Conservation (phyloP, 2,329 filamentous ascomycete species). For the Emericellopsis atlantica region DNA sequence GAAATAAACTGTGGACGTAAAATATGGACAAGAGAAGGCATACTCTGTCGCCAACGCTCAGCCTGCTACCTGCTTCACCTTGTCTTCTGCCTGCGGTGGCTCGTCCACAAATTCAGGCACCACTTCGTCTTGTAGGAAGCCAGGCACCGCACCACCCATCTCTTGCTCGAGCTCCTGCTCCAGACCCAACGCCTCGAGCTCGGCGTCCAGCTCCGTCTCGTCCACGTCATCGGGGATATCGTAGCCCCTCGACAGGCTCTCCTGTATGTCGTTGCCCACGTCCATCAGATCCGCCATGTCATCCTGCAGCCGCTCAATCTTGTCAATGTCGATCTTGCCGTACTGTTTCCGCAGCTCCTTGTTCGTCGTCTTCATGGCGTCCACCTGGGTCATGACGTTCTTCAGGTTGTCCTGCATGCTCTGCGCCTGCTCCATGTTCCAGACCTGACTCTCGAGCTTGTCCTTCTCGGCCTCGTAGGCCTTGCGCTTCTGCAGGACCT, state of each 20-base stretch:
- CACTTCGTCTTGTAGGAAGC: conserved; percentile 82
- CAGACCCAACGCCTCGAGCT: conserved; percentile 85
- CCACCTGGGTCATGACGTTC: conserved; percentile 96
- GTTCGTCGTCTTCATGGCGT: conserved; percentile 94
- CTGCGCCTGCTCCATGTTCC: conserved; percentile 98
- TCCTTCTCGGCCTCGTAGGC: conserved; percentile 91
- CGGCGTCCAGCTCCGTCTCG: conserved; percentile 90
- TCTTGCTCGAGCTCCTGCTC: conserved; percentile 80
- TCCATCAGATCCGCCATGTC: conserved; percentile 99
- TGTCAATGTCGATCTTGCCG: conserved; percentile 92
- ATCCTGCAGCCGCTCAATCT: conserved; percentile 95
- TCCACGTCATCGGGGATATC: conserved; percentile 95
- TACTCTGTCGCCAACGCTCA: conserved; percentile 11
- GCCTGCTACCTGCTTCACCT: conserved; percentile 70
- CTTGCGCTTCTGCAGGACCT: conserved; percentile 85
- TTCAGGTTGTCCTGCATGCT: conserved; percentile 99
- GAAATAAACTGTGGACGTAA: too few species aligned
- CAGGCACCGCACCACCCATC: conserved; percentile 54
- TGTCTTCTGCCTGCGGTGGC: conserved; percentile 57
- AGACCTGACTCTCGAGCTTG: conserved; percentile 85
- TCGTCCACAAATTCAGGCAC: conserved; percentile 87
- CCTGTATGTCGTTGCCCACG: conserved; percentile 95
- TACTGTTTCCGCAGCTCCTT: conserved; percentile 90
- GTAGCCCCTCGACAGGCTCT: conserved; percentile 81
- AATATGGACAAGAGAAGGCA: too few species aligned